Percentiles rank a stretch among this genome's conserved stretches.
phyloP scores from a whole-genome alignment of 1,139 yeast species.

The Tardiomyces depauwii region DNA sequence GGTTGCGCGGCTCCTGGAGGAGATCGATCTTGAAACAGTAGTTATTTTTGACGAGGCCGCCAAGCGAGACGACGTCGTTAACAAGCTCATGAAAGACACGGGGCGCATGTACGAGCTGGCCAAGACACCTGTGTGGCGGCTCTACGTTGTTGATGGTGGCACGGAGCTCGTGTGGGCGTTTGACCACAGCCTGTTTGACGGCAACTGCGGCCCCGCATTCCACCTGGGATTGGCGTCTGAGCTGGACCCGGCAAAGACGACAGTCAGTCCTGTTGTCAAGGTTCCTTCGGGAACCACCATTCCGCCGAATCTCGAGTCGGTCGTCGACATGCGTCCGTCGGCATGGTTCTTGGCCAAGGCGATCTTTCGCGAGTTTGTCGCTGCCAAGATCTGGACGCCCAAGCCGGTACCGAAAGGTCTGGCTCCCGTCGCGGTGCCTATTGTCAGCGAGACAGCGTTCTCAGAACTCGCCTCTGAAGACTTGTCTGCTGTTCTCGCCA shows the following conservation, averaged over 20 bases:
- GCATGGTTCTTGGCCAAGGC: constrained; percentile 8
- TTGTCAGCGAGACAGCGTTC: background rate
- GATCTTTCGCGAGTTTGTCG: constrained; percentile 5
- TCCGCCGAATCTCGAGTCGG: constrained; percentile 7
- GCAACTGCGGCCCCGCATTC: constrained; percentile 14
- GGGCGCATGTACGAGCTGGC: constrained; percentile 6
- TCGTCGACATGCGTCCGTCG: constrained; percentile 10
- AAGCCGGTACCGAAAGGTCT: background rate
- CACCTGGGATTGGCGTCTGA: constrained; percentile 9
- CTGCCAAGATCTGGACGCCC: background rate
- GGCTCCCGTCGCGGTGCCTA: background rate
- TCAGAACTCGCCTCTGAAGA: background rate
- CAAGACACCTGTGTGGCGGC: constrained; percentile 12
- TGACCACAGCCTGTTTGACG: constrained; percentile 15
- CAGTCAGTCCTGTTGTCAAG: constrained; percentile 1
- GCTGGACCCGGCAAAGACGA: constrained; percentile 1
- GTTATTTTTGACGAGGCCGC: constrained; percentile 6
- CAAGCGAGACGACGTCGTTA: constrained; percentile 2
- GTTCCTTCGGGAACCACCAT: constrained; percentile 2
- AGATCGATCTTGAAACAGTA: constrained; percentile 7
- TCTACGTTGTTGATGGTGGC: constrained; percentile 8
- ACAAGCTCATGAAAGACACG: constrained; percentile 3
- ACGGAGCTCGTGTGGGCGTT: constrained; percentile 12
- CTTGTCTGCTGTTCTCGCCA: constrained; percentile 4
- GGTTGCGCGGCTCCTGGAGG: constrained; percentile 3